A percentile compares a stretch with the other conserved stretches of the same genome.
Evolutionary conservation across 1,284 basidiomycete genomes (phyloP).

Genomic region (Microstroma glucosiphilum): DNA sequence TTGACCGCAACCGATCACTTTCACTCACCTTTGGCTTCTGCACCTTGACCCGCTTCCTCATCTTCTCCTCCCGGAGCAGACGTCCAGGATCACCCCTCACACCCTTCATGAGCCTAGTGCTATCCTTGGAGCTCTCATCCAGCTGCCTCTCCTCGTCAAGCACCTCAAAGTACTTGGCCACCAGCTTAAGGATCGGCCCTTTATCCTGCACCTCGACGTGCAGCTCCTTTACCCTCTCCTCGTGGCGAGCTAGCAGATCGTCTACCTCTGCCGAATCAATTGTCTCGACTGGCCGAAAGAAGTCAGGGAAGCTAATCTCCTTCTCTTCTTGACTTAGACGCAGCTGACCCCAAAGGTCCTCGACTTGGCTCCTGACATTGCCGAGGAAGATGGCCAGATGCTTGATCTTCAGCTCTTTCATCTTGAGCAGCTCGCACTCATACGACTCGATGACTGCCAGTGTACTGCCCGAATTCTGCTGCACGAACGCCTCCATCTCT

Average conservation of each 20-base stretch:
- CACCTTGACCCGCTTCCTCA: conserved; percentile 87
- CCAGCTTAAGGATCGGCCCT: conserved; percentile 66
- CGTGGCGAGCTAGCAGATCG: conserved; percentile 69
- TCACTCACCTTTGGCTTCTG: conserved; percentile 68
- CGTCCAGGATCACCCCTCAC: conserved; percentile 56
- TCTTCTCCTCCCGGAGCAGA: conserved; percentile 88
- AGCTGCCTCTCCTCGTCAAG: conserved; percentile 78
- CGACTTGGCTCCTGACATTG: conserved; percentile 75
- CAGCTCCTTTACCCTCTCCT: conserved; percentile 74
- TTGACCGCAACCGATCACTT: conserved; percentile 53
- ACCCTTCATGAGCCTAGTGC: conserved; percentile 55
- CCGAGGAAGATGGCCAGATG: conserved; percentile 79
- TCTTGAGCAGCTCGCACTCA: conserved; percentile 79
- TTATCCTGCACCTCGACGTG: conserved; percentile 74
- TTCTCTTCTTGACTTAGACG: conserved; percentile 78
- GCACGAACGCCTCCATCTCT: conserved; percentile 48
- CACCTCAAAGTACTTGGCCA: conserved; percentile 86
- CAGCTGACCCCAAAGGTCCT: conserved; percentile 74
- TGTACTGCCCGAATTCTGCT: conserved; percentile 62
- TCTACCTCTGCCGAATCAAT: conserved; percentile 29
- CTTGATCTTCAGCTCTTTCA: conserved; percentile 79
- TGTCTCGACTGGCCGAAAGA: conserved; percentile 26
- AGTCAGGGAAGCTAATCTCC: conserved; percentile 51
- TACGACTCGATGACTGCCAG: conserved; percentile 69
- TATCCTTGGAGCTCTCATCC: conserved; percentile 62